Evolutionary conservation across 768 basidiomycete species (phyloP).

Genomic region (Dentipellis sp.): DNA sequence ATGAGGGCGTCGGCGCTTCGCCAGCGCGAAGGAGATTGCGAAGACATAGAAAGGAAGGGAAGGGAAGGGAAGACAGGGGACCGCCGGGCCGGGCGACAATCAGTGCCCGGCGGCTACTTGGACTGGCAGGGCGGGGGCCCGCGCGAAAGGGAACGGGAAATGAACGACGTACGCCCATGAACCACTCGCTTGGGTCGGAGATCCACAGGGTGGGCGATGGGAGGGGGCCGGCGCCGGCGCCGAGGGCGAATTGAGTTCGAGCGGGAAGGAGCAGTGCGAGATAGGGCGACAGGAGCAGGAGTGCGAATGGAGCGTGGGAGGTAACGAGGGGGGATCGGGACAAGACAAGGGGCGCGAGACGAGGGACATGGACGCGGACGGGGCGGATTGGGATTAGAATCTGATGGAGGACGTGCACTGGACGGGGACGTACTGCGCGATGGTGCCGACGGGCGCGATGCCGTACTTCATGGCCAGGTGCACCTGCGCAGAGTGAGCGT

Average conservation of each 20-base stretch:
- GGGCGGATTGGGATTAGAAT: no score
- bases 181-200: conserved; percentile 61
- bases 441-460: conserved; percentile 65
- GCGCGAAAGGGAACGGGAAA: no score
- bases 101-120: neutral
- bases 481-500: conserved; percentile 36
- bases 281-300: neutral
- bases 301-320: no score
- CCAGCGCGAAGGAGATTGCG: no score
- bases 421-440: conserved; percentile 63
- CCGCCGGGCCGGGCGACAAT: no score
- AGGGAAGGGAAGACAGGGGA: neutral
- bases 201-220: no score
- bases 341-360: neutral
- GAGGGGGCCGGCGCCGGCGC: no score
- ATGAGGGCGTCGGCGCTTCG: no score
- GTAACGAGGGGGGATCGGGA: no score
- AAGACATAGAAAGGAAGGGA: neutral
- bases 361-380: neutral
- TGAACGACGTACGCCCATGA: conserved; percentile 61
- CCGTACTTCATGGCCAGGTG: conserved; percentile 76
- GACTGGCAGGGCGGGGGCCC: no score
- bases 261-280: neutral
- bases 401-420: neutral
- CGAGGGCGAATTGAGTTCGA: neutral